Evolutionary conservation across 805 yeast genomes (phyloP), one percentile per base, ranked within the genome.

Genomic region (Yamadazyma ubonensis): DNA sequence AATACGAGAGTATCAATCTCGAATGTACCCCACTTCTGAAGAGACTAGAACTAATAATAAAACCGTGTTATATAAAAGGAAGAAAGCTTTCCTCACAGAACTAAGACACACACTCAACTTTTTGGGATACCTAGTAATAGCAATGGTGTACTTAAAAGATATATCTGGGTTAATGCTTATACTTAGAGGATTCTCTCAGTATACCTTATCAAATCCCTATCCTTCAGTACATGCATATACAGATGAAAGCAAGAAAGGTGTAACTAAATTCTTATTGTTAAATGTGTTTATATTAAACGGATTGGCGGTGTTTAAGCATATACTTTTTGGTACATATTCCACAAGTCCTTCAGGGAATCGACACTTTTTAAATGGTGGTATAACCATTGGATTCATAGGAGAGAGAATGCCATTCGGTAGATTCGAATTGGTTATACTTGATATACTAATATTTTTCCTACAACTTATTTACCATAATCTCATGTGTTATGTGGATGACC

Each of bases 11-110:
- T 66, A 61, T 48, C 51, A 52, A 25, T 36, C 50, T 12, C 62
- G 57, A 50, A 48, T 46, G 31, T 59, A 56, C 35, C 72, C 73
- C 2, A 52, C 67, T 0, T 58, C 55, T 8, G 67, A 67, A 32
- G 70, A 74, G 52, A 62, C 75, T 3, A 45, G 59, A 25, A 46
- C 49, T 11, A 71, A 74, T 52, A 71, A 74, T 49, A 60, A 61
- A 5, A 49, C 62, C 17, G 57, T 65, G 17, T 58, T 71, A 8
- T 72, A 71, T 42, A 67, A 68, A 45, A 60, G 76, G 36, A 71
- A 67, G 55, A 58, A 60, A 43, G 63, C 54, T 41, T 72, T 72
- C 43, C 50, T 64, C 9, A 51, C 53, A 18, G 63, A 71, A 27
- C 47, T 76, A 7, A 50, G 65, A 15, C 54, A 56, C 15, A 51